Percentiles rank a stretch among this genome's conserved stretches.
Evolutionary conservation across 257 asterid genomes (phyloP).

Genomic region (Solanum okadae): DNA sequence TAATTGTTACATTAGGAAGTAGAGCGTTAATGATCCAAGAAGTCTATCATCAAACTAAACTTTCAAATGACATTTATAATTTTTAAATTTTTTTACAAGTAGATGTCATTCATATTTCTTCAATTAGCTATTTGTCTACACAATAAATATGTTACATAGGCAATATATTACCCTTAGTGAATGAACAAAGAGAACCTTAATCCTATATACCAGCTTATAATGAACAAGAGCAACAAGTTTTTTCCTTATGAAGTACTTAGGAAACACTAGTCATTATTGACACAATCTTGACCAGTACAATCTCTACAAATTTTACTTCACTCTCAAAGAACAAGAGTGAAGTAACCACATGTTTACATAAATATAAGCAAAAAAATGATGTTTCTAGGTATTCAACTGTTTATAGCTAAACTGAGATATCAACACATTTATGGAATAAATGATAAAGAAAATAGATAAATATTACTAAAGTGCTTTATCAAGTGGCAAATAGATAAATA

Average conservation of each 20-base stretch:
- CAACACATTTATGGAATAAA: neutral
- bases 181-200: neutral
- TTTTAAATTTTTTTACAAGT: neutral
- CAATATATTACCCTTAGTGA: neutral
- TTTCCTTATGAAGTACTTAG: neutral
- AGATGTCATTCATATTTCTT: neutral
- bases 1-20: neutral
- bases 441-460: neutral
- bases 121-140: neutral
- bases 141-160: neutral
- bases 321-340: too few relatives aligned
- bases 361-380: too few relatives aligned
- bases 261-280: neutral
- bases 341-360: too few relatives aligned
- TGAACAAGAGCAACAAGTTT: neutral
- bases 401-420: too few relatives aligned
- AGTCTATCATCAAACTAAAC: neutral
- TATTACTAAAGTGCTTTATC: neutral
- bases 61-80: neutral
- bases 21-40: neutral
- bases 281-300: neutral
- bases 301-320: neutral
- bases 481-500: neutral
- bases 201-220: neutral
- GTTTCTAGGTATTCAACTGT: too few relatives aligned